Conservation (phyloP, 2,329 filamentous ascomycete species). For the Epichloe sibirici region DNA sequence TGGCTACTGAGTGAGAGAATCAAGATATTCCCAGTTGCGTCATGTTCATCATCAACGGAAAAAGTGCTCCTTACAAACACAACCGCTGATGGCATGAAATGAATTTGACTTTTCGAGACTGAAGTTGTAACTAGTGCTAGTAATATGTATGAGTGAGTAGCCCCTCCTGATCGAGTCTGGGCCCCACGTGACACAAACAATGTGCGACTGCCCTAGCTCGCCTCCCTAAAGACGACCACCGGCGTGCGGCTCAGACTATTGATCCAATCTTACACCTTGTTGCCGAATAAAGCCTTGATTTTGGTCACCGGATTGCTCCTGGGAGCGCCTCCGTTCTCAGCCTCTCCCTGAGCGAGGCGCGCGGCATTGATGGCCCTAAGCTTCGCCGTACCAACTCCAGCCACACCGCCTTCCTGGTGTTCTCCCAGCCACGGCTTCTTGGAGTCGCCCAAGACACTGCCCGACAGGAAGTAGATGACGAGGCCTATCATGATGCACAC, state of each 20-base stretch:
- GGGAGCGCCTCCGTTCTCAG: slow-evolving; percentile 13
- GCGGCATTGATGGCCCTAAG: slow-evolving; percentile 54
- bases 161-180: too few species aligned
- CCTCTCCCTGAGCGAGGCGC: slow-evolving; percentile 24
- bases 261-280: background rate
- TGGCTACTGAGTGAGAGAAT: too few species aligned
- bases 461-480: slow-evolving; percentile 76
- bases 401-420: slow-evolving; percentile 70
- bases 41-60: too few species aligned
- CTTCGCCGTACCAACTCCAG: slow-evolving; percentile 77
- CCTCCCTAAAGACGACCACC: background rate
- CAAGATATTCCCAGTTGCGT: too few species aligned
- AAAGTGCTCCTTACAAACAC: too few species aligned
- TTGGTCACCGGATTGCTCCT: background rate
- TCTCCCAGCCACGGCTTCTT: slow-evolving; percentile 91
- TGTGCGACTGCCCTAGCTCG: too few species aligned
- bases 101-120: too few species aligned
- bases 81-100: too few species aligned
- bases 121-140: too few species aligned
- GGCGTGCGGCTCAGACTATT: background rate
- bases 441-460: slow-evolving; percentile 71
- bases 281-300: slow-evolving; percentile 1
- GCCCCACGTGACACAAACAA: too few species aligned
- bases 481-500: slow-evolving; percentile 81
- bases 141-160: too few species aligned